phyloP scores from a whole-genome alignment of 768 basidiomycete species.

The Boletus patriciae region DNA sequence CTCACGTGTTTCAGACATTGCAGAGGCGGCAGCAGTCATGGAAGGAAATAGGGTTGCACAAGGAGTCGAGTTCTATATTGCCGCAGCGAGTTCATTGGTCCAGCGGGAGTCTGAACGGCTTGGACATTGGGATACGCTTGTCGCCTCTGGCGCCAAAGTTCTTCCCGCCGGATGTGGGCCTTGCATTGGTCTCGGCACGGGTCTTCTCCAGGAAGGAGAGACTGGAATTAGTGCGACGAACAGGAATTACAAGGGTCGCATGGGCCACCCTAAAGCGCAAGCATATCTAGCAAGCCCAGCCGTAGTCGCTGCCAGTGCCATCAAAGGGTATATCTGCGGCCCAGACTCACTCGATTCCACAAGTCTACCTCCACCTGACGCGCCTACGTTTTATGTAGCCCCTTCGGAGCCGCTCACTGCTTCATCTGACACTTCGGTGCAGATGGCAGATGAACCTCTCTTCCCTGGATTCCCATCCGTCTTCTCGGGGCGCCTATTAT shows the following conservation, averaged over 20 bases:
- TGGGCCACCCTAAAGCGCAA: conserved; percentile 93
- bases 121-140: conserved; percentile 87
- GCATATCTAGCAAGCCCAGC: conserved; percentile 97
- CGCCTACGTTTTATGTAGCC: conserved; percentile 60
- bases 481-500: conserved; percentile 86
- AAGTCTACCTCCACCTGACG: conserved; percentile 47
- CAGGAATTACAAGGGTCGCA: conserved; percentile 97
- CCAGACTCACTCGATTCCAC: conserved; percentile 66
- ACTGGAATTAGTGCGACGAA: conserved; percentile 98
- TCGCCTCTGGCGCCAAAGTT: conserved; percentile 87
- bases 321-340: conserved; percentile 87
- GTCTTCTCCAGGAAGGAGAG: conserved; percentile 90
- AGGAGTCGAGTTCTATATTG: conserved; percentile 96
- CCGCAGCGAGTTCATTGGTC: conserved; percentile 89
- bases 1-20: conserved; percentile 91
- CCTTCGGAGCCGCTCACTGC: conserved; percentile 31
- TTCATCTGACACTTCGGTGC: conserved; percentile 28
- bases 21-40: conserved; percentile 89
- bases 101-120: conserved; percentile 83
- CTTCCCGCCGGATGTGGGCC: conserved; percentile 97
- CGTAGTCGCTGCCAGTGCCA: conserved; percentile 94
- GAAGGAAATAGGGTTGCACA: conserved; percentile 76
- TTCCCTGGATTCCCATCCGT: conserved; percentile 78
- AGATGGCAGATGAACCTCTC: conserved; percentile 55
- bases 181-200: conserved; percentile 94